Evolutionary conservation across 495 filamentous ascomycete species (phyloP), one percentile per base, ranked within the genome.

Genomic region (Amorphotheca resinae): DNA sequence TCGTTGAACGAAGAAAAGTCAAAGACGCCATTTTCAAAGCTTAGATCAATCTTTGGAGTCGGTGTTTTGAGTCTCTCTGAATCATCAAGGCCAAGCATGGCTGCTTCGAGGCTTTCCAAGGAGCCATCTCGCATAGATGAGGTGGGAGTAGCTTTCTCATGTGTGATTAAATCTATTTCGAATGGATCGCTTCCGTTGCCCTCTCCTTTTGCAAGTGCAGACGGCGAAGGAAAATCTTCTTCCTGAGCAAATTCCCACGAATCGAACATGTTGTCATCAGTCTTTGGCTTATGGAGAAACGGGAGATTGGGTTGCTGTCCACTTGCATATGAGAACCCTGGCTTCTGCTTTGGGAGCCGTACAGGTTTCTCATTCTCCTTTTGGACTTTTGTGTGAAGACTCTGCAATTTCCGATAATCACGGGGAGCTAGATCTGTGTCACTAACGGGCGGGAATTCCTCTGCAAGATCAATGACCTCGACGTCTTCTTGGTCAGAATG

Each of bases 151-250:
- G 36, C 18, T 18, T 43, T 22, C 23, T 32, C 16, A 9, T 30
- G 21, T 25, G 31, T 22, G 22, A 31, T 9, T 18, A 11, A 18
- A 8, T 17, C 20, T 1, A 9, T n/a, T 25, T 50, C 17, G 12
- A 31, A 42, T 12, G 33, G 31, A 42, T 42, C 38, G 16, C 20
- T 2, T 22, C n/a, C 6, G 35, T 36, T 14, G 9, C 9, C 20
- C 7, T 28, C 5, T 34, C 18, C 26, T 18, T 38, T 34, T 12
- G 66, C 21, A 11, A 60, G 35, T n/a, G 44, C 45, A 18, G 61
- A 64, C 21, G 63, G 60, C 7, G 65, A 64, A 20, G 64, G 66
- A n/a, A 72, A 46, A 39, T 66, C 62, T 12, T 59, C 57, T 17
- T 64, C 53, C n/a, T 46, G 51, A 35, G 42, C 52, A 33, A 58